These are phyloP conservation scores for Rutstroemia sp. DNA, from an alignment of 2,329 filamentous ascomycete species.

Conservation along the genomic window DNA sequence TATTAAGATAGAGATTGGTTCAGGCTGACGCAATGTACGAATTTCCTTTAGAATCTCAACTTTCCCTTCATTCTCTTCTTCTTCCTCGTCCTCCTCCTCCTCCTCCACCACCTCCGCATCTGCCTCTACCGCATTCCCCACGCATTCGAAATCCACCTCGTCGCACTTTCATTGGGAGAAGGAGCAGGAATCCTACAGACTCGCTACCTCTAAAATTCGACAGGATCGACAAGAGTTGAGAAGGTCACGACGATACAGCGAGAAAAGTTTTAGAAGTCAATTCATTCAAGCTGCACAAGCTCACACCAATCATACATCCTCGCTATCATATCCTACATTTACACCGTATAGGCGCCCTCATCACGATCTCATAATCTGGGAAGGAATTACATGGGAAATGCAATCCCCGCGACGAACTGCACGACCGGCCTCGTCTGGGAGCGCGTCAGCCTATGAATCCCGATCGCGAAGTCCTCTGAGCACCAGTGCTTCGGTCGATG, in stretches of 20 bases:
- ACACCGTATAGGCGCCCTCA: constrained; percentile 9
- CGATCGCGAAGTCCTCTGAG: constrained; percentile 25
- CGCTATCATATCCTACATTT: constrained; percentile 18
- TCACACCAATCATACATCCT: constrained; percentile 11
- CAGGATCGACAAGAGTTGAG: constrained; percentile 3
- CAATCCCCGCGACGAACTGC: constrained; percentile 13
- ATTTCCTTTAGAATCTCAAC: neutral
- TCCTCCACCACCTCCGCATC: neutral
- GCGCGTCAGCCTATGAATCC: constrained; percentile 21
- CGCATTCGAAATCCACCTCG: neutral
- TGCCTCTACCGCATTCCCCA: neutral
- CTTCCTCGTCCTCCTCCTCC: neutral
- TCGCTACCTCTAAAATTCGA: neutral
- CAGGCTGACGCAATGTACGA: neutral
- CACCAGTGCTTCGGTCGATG: constrained; percentile 19
- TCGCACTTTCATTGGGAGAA: neutral
- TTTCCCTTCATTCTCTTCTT: neutral
- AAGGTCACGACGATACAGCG: constrained; percentile 4
- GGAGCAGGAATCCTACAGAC: neutral
- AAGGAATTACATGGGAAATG: constrained; percentile 15
- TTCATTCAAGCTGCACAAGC: neutral
- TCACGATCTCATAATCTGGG: neutral
- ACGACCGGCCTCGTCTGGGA: constrained; percentile 15
- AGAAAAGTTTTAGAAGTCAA: constrained; percentile 3
- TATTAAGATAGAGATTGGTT: neutral